Conservation (phyloP, 129 eudicot species). For the Artemisia argyi region DNA sequence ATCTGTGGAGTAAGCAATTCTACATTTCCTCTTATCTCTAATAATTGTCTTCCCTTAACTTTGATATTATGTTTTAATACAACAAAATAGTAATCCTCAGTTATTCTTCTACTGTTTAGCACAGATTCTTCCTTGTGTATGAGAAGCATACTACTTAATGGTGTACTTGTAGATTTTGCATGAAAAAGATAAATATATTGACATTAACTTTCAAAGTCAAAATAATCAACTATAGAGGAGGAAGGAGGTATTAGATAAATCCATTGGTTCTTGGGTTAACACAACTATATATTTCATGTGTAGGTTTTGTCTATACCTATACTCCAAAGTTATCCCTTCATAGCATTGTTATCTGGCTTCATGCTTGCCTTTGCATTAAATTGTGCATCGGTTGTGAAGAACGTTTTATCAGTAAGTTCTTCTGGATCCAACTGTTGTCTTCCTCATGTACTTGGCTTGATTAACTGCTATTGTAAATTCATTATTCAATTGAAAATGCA, state of each 20-base stretch:
- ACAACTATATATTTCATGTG: conserved; percentile 18
- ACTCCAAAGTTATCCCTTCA: conserved; percentile 68
- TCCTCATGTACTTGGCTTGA: neutral
- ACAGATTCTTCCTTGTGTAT: neutral
- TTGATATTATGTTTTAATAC: neutral
- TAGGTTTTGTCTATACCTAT: conserved; percentile 68
- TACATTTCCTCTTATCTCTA: conserved; percentile 3
- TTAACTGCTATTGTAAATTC: neutral
- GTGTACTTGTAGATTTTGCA: neutral
- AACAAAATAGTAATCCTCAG: neutral
- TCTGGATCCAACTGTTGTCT: neutral
- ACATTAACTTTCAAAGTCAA: conserved; percentile 1
- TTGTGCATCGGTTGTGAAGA: conserved; percentile 74
- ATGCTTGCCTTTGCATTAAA: conserved; percentile 50
- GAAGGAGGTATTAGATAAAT: conserved; percentile 12
- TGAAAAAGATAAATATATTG: conserved; percentile 2
- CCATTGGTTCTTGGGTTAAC: conserved; percentile 1
- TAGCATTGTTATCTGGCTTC: conserved; percentile 81
- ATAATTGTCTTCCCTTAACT: conserved; percentile 8
- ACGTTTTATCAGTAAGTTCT: conserved; percentile 67
- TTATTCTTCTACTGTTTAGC: conserved; percentile 1
- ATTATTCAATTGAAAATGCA: neutral
- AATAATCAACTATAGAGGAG: neutral
- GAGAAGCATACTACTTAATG: neutral
- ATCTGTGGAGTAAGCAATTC: conserved; percentile 64